These are phyloP conservation scores for Paraconiothyrium brasiliense DNA, from an alignment of 2,329 filamentous ascomycete genomes.

Conservation along the genomic window DNA sequence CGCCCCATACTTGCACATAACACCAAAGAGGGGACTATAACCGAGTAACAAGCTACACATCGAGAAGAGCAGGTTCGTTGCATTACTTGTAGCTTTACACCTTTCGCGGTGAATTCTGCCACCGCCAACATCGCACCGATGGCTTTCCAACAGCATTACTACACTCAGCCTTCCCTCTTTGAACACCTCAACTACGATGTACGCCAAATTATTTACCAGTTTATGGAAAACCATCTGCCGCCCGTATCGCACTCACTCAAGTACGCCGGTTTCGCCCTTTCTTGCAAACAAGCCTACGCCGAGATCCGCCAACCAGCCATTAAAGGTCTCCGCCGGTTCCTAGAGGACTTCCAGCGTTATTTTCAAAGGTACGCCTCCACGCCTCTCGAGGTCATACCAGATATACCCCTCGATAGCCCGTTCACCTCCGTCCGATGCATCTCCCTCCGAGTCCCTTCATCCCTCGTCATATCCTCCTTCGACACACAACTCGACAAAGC, in stretches of 20 bases:
- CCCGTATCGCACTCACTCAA: background rate
- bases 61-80: background rate
- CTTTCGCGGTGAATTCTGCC: background rate
- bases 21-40: no score
- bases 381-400: background rate
- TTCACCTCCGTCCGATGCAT: background rate
- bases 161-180: conserved; percentile 8
- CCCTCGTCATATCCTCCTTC: background rate
- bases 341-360: conserved; percentile 1
- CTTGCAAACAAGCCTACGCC: conserved; percentile 6
- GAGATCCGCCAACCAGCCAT: conserved; percentile 5
- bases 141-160: background rate
- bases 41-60: background rate
- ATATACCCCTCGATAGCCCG: background rate
- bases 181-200: conserved; percentile 12
- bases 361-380: background rate
- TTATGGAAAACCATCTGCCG: conserved; percentile 4
- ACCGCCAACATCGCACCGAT: background rate
- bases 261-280: background rate
- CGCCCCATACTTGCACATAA: background rate
- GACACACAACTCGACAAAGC: conserved; percentile 9
- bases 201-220: conserved; percentile 3
- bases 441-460: background rate
- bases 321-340: background rate
- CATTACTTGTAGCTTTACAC: background rate